Evolutionary conservation across 2,329 filamentous ascomycete species (phyloP).

Genomic region (Ambrosiella xylebori): DNA sequence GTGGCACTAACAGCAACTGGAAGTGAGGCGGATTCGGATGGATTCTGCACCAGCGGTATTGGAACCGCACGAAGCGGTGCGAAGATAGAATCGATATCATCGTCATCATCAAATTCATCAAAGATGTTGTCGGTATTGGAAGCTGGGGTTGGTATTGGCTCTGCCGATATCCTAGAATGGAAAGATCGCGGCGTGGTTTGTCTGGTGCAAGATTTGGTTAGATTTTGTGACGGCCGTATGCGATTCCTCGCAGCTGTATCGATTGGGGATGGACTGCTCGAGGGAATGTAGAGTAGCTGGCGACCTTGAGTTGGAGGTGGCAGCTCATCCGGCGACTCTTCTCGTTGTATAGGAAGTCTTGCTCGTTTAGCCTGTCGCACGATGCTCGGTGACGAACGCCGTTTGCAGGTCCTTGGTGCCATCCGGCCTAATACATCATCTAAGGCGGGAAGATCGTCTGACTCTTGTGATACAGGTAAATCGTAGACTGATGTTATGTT

Average conservation of each 20-base stretch:
- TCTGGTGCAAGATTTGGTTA: neutral
- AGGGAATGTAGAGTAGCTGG: slow-evolving; percentile 1
- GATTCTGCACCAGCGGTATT: slow-evolving; percentile 3
- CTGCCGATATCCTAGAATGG: neutral
- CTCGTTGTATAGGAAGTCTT: neutral
- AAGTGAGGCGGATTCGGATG: neutral
- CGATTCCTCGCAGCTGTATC: neutral
- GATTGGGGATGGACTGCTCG: slow-evolving; percentile 10
- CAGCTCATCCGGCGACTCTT: slow-evolving; percentile 4
- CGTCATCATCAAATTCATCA: slow-evolving; percentile 13
- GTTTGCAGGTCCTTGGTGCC: slow-evolving; percentile 1
- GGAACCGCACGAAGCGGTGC: neutral
- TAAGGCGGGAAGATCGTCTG: slow-evolving; percentile 10
- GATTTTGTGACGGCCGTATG: slow-evolving; percentile 3
- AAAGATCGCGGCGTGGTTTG: too few species aligned
- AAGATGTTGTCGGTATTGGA: slow-evolving; percentile 11
- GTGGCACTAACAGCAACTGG: neutral
- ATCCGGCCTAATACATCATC: neutral
- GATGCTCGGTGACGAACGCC: slow-evolving; percentile 8
- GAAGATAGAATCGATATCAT: neutral
- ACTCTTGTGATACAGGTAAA: slow-evolving; percentile 7
- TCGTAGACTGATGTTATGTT: neutral
- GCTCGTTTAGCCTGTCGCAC: slow-evolving; percentile 1
- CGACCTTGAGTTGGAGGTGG: neutral
- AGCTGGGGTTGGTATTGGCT: neutral